A percentile compares a stretch with the other conserved stretches of the same genome.
Evolutionary conservation across 2,329 filamentous ascomycete genomes (phyloP).

Genomic region (Hypomyces rosellus): DNA sequence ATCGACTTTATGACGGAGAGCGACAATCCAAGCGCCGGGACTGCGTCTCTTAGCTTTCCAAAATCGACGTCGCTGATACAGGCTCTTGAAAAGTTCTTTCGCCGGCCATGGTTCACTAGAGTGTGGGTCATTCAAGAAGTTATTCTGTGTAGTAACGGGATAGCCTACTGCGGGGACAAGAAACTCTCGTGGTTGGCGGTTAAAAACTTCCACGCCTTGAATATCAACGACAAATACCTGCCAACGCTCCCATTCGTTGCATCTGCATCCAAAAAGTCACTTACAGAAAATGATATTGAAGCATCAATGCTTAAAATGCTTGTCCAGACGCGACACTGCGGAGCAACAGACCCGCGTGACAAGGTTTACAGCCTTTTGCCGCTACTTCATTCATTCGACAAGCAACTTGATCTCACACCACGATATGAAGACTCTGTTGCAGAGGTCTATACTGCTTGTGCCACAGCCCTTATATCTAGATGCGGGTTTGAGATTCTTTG

Average conservation of each 20-base stretch:
- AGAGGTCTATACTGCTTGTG: background rate
- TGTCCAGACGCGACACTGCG: background rate
- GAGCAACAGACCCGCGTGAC: background rate
- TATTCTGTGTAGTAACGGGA: background rate
- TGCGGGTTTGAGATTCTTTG: background rate
- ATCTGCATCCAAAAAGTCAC: background rate
- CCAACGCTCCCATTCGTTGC: background rate
- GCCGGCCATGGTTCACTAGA: conserved; percentile 7
- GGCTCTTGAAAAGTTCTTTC: background rate
- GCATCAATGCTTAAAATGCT: background rate
- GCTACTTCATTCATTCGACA: background rate
- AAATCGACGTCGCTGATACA: background rate
- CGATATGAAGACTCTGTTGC: background rate
- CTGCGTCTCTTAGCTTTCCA: background rate
- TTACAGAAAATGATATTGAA: background rate
- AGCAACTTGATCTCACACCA: background rate
- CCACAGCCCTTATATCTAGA: background rate
- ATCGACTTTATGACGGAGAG: background rate
- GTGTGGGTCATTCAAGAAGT: conserved; percentile 14
- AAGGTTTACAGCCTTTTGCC: background rate
- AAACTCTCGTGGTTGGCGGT: background rate
- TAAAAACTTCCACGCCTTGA: background rate
- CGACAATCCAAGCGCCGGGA: background rate
- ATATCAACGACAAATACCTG: background rate
- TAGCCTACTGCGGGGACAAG: background rate